Base-by-base conservation (phyloP, 176 grass and related monocot genomes). In the Sorghum bicolor region DNA sequence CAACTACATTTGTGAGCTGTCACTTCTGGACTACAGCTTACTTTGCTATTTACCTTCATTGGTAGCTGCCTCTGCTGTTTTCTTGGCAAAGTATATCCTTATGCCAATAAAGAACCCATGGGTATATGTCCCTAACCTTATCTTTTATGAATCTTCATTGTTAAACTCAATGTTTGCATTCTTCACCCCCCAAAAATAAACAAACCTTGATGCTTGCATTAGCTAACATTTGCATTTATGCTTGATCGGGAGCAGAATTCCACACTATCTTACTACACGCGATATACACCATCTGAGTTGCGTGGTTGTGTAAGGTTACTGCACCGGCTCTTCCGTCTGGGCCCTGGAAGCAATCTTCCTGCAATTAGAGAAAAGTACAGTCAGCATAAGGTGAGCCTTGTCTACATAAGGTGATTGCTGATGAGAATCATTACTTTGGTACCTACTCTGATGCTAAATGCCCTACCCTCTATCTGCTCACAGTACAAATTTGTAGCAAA, bases 321-420 rank as follows among this genome's bases (percentile, higher is more conserved):
- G 36, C 90, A 93, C 50, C 78, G 38, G 22, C 88, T 98, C 82
- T 86, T 93, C 45, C 57, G 85, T 67, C 72, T 83, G 86, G 79
- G 95, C 53, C 82, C 91, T 75, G 90, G 88, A 81, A 90, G 72
- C 47, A 88, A 91, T 80, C 89, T 94, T 57, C 82, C 80, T 67
- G 90, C 95, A 32, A 81, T 94, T 66, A 98, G 92, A 90, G 95
- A 94, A 78, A 98, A 98, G 74, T 98, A 98, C 80, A 94, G 92
- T 79, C 95, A 98, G 77, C 82, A 94, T 83, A 94, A 93, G 95
- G 92, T 97, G 78, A 88, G 26, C 48, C 3, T 76, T 72, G n/a
- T 76, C 40, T 73, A 67, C 13, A 48, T 44, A 22, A 61, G 48
- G n/a, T 65, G 29, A 60, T 79, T 74, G 39, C 25, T 71, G 28